Evolutionary conservation across 2,329 filamentous ascomycete genomes (phyloP).

Genomic region (Acrodontium crateriforme): DNA sequence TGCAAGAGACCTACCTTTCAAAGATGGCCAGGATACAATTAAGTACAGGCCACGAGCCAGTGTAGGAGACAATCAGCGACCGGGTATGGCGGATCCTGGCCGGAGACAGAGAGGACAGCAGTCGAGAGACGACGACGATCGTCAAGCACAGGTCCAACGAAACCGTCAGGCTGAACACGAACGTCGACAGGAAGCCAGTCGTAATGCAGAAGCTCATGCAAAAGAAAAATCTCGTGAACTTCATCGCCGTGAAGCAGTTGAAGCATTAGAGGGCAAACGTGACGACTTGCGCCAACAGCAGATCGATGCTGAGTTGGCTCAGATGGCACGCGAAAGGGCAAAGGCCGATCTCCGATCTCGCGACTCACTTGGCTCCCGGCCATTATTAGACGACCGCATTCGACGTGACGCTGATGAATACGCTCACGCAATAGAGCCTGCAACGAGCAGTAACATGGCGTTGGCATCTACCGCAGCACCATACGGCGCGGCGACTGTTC

Average conservation of each 20-base stretch:
- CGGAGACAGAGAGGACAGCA: background rate
- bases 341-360: background rate
- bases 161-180: conserved; percentile 4
- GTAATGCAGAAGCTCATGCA: conserved; percentile 2
- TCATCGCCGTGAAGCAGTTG: conserved; percentile 2
- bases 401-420: too few relatives aligned
- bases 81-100: background rate
- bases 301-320: conserved; percentile 4
- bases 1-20: conserved; percentile 5
- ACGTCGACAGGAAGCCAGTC: conserved; percentile 5
- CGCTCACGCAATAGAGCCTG: too few relatives aligned
- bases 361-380: too few relatives aligned
- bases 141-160: conserved; percentile 7
- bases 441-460: too few relatives aligned
- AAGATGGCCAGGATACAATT: too few relatives aligned
- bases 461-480: too few relatives aligned
- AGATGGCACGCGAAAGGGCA: conserved; percentile 5
- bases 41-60: conserved; percentile 1
- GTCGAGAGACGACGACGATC: conserved; percentile 6
- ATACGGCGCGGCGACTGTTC: conserved; percentile 1
- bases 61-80: conserved; percentile 1
- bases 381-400: too few relatives aligned
- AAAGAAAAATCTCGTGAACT: conserved; percentile 2
- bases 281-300: background rate
- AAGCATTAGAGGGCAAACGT: conserved; percentile 3